Base-by-base conservation (phyloP, 306 rosid genomes). In the Vigna reflexopilosa region DNA sequence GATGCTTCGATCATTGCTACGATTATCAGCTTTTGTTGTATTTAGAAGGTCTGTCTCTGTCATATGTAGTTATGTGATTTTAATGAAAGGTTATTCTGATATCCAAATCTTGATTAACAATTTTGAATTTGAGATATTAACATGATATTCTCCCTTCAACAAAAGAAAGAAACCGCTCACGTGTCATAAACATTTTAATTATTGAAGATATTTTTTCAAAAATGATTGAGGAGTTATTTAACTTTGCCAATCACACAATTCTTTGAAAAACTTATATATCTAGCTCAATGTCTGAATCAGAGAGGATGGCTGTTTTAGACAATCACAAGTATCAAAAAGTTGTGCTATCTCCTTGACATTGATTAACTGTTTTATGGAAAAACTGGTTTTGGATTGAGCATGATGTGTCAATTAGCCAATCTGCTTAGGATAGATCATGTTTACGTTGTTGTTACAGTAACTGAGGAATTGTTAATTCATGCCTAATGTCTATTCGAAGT, bases 121-220 rank as follows among this genome's bases (percentile, higher is more conserved):
- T 36, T 72, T 50, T 50, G 36, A 64, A 63, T 51, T 40, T 67
- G 67, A 58, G 73, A 70, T 75, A 50, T 12, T 57, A 47, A 24
- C n/a, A n/a, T 11, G 5, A 32, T 62, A 65, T 17, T 73, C 58
- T 0, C 62, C 12, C 40, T 64, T 80, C 44, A 75, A 56, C 34
- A 34, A 34, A 19, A 49, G 32, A 32, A 52, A 54, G 32, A 32
- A 52, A 54, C 55, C 67, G 6, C 63, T 71, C 55, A 8, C 10
- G 24, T 34, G 48, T 61, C 61, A 51, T 9, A 19, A 76, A 9
- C 1, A 4, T 6, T 13, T 9, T 52, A 8, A 63, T 48, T 30
- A 30, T 24, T 38, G 47, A 52, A 51, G 62, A 32, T 34, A 13
- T 12, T 0, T 32, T 44, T 26, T 45, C 16, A 13, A 13, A 55